Evolutionary conservation across 345 rosid species (phyloP).

Genomic region (Crucihimalaya himalaica): DNA sequence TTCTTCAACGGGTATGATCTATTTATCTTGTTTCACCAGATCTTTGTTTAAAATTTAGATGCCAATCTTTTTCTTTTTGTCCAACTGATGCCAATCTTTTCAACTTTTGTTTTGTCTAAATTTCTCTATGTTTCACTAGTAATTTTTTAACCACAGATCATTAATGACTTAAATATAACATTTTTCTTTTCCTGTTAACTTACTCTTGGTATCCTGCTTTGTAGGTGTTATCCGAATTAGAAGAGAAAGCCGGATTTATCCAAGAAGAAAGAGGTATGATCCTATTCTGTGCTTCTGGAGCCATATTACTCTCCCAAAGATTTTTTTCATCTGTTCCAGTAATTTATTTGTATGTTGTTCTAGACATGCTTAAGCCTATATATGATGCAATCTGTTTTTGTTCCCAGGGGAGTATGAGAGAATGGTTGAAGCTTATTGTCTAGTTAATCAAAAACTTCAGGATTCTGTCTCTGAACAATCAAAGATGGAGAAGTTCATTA

Average conservation of each 20-base stretch:
- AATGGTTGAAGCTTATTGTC: conserved; percentile 76
- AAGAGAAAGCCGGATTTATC: conserved; percentile 86
- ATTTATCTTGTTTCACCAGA: neutral
- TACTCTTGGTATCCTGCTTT: conserved; percentile 24
- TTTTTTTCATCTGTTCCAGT: neutral
- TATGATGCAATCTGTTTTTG: conserved; percentile 24
- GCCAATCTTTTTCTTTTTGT: neutral
- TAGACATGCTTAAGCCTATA: conserved; percentile 22
- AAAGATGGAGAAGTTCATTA: conserved; percentile 67
- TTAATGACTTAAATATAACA: neutral
- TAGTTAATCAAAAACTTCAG: conserved; percentile 76
- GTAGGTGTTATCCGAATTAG: conserved; percentile 84
- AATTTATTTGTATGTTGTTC: neutral
- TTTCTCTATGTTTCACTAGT: conserved; percentile 12
- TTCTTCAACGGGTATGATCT: conserved; percentile 76
- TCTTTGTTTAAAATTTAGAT: conserved; percentile 13
- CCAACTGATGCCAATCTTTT: conserved; percentile 6
- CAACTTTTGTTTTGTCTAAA: conserved; percentile 11
- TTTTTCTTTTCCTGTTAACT: conserved; percentile 12
- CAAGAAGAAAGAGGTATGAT: conserved; percentile 89
- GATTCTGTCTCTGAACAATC: conserved; percentile 65
- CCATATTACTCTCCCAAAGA: neutral
- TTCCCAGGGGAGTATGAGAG: conserved; percentile 87
- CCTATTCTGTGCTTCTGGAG: neutral
- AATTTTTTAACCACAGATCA: conserved; percentile 6